phyloP scores from a whole-genome alignment of 768 basidiomycete species.

The Naganishia friedmannii region DNA sequence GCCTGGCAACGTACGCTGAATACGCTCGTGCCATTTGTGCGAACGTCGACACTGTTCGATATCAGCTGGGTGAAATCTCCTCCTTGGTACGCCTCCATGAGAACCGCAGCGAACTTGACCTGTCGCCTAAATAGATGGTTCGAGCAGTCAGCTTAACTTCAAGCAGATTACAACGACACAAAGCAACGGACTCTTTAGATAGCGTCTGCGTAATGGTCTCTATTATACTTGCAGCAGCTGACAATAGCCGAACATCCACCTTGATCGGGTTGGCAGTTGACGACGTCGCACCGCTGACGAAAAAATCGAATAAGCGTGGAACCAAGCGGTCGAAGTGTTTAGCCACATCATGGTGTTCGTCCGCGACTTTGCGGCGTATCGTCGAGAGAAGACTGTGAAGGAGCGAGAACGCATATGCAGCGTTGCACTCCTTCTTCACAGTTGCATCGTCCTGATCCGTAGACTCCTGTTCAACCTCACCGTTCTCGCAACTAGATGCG shows the following conservation, averaged over 20 bases:
- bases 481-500: slow-evolving; percentile 44
- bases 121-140: slow-evolving; percentile 60
- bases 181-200: slow-evolving; percentile 61
- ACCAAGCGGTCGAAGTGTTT: slow-evolving; percentile 78
- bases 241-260: slow-evolving; percentile 60
- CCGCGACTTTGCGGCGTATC: slow-evolving; percentile 58
- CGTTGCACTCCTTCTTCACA: slow-evolving; percentile 56
- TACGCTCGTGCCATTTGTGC: not conserved
- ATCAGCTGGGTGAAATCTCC: slow-evolving; percentile 53
- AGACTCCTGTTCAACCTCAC: slow-evolving; percentile 34
- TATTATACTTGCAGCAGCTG: slow-evolving; percentile 65
- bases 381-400: slow-evolving; percentile 67
- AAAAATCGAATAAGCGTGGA: slow-evolving; percentile 50
- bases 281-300: not conserved
- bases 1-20: not conserved
- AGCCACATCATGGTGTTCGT: slow-evolving; percentile 68
- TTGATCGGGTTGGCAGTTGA: slow-evolving; percentile 39
- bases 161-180: not conserved
- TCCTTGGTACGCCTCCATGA: slow-evolving; percentile 61
- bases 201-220: slow-evolving; percentile 66
- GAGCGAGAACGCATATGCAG: slow-evolving; percentile 82
- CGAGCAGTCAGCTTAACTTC: slow-evolving; percentile 13
- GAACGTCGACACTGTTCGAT: not conserved
- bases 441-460: not conserved
- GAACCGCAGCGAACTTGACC: slow-evolving; percentile 57